Base-by-base conservation (phyloP, 2,329 filamentous ascomycete genomes). In the Ilyonectria destructans region DNA sequence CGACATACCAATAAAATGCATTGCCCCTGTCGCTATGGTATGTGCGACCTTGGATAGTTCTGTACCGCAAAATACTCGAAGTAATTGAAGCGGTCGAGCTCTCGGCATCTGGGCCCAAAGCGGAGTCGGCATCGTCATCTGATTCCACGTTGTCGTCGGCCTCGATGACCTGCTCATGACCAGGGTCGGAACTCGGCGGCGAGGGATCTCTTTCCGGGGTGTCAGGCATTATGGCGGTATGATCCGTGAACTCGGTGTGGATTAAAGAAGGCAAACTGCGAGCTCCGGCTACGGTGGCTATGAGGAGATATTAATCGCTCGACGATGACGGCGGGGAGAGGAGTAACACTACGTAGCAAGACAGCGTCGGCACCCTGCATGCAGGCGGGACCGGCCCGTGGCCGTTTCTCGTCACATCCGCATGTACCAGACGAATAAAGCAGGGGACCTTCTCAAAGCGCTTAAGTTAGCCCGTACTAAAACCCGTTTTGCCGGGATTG, bases 41-140 rank as follows among this genome's bases (percentile, higher is more conserved):
- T 1, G 77, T 79, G n/a, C 79, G 71, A 1, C 79, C 79, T 8
- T 79, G 66, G 31, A 80, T 69, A 4, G 71, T 77, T 9, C 79
- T 74, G 65, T 80, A 80, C 2, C 75, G 57, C 1, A 79, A 70
- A 31, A 80, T 79, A 26, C 71, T 75, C 15, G 78, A 78, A 0
- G 71, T 74, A 17, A 80, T 66, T 1, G 79, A 81, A 5, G 77
- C 76, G 9, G 78, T 80, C 5, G 75, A 74, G 52, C 65, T 73
- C 7, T 54, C 46, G 1, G 31, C 21, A 10, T 65, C 62, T 6
- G 8, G 19, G 9, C 48, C 60, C 10, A 63, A 43, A 15, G 60
- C 5, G 10, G 60, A 63, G 45, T 63, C 62, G n/a, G n/a, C 52
- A 31, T 63, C 60, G 19, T 35, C 23, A 9, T 57, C 21, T 8